These are phyloP conservation scores for Primulina eburnea DNA, from an alignment of 257 asterid species.

Conservation along the genomic window DNA sequence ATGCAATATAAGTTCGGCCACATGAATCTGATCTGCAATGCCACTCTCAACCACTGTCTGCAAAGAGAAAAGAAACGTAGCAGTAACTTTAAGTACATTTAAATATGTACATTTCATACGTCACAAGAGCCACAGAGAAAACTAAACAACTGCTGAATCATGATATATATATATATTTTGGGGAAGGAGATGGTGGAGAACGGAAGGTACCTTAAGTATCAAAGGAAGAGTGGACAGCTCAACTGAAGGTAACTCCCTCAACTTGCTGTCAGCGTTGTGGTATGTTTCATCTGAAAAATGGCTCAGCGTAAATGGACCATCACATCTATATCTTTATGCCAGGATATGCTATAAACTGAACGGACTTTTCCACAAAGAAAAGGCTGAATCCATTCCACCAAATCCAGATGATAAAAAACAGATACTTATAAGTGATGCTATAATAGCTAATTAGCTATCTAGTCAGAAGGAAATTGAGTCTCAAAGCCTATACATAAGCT, in stretches of 20 bases:
- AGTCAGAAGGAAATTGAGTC: conserved; percentile 1
- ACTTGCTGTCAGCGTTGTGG: conserved; percentile 63
- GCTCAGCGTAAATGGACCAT: conserved; percentile 15
- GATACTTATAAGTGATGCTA: not conserved
- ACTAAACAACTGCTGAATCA: conserved; percentile 11
- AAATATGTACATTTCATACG: conserved; percentile 13
- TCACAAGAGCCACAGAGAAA: conserved; percentile 12
- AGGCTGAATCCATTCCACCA: conserved; percentile 2
- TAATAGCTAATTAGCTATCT: not conserved
- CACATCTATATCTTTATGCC: conserved; percentile 17
- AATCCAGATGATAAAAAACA: conserved; percentile 1
- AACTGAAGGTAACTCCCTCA: conserved; percentile 93
- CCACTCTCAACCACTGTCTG: conserved; percentile 85
- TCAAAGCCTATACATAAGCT: conserved; percentile 2
- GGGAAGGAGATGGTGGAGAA: conserved; percentile 22
- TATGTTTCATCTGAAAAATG: conserved; percentile 63
- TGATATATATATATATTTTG: conserved; percentile 10
- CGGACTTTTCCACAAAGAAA: conserved; percentile 2
- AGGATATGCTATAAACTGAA: conserved; percentile 11
- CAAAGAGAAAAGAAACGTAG: conserved; percentile 25
- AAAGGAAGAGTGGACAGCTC: conserved; percentile 78
- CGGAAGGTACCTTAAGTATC: conserved; percentile 75
- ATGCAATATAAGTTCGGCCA: conserved; percentile 72
- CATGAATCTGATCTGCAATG: conserved; percentile 73
- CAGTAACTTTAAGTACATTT: not conserved